These are phyloP conservation scores for Acidiella bohemica DNA, from an alignment of 495 filamentous ascomycete species.

Conservation along the genomic window DNA sequence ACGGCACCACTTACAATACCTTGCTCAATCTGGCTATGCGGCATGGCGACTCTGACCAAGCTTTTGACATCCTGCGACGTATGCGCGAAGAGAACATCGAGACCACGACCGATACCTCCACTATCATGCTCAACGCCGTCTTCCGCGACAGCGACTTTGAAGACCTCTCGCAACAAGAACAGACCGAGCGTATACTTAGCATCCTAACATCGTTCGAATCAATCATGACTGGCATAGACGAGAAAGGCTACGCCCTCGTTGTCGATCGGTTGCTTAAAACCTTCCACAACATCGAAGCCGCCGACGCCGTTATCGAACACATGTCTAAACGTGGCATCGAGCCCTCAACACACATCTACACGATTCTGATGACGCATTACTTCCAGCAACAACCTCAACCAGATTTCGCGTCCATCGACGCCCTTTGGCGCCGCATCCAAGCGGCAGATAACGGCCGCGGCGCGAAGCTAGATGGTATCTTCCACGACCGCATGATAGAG, in stretches of 20 bases:
- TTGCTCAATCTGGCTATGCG: conserved; percentile 45
- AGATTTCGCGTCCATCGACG: conserved; percentile 42
- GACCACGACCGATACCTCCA: conserved; percentile 41
- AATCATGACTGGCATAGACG: conserved; percentile 26
- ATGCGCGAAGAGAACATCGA: conserved; percentile 36
- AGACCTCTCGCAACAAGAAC: conserved; percentile 23
- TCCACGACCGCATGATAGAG: conserved; percentile 55
- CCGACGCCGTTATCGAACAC: conserved; percentile 46
- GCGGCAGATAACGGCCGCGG: conserved; percentile 22
- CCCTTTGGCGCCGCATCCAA: conserved; percentile 37
- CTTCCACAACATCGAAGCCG: conserved; percentile 33
- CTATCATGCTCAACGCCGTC: conserved; percentile 39
- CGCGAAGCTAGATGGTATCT: conserved; percentile 38
- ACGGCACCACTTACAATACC: conserved; percentile 55
- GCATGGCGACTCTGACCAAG: conserved; percentile 26
- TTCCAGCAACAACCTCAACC: conserved; percentile 45
- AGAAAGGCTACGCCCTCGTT: conserved; percentile 46
- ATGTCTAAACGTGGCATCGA: conserved; percentile 39
- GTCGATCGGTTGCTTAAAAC: conserved; percentile 45
- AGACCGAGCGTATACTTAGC: conserved; percentile 25
- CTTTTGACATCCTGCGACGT: conserved; percentile 32
- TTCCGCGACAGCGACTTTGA: conserved; percentile 27
- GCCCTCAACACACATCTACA: conserved; percentile 50
- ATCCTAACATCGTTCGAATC: conserved; percentile 42
- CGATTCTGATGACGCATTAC: conserved; percentile 54